A percentile compares a stretch with the other conserved stretches of the same genome.
These are phyloP conservation scores for Porphyrellus cyaneotinctus DNA, from an alignment of 768 basidiomycete genomes.

Conservation along the genomic window DNA sequence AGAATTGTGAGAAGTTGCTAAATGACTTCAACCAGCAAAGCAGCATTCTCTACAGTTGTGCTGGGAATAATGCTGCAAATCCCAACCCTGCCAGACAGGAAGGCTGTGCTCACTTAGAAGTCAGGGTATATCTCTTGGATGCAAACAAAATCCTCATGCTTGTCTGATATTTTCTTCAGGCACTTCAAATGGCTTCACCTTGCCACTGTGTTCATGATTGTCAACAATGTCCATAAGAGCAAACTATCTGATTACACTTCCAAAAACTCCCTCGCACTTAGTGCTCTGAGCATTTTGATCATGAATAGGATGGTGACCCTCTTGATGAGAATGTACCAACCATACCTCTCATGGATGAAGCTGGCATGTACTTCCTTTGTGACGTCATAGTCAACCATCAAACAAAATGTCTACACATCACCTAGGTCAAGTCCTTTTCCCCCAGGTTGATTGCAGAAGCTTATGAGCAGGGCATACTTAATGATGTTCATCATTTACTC, in stretches of 20 bases:
- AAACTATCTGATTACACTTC: not conserved
- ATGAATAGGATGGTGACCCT: not conserved
- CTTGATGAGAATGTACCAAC: not conserved
- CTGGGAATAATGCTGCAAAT: not conserved
- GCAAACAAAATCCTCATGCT: not conserved
- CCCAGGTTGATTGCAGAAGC: not conserved
- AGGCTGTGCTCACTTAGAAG: slow-evolving; percentile 4
- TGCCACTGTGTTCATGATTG: not conserved
- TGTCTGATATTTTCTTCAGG: no score
- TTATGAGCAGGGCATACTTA: not conserved
- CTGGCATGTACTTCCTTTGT: not conserved
- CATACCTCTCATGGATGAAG: slow-evolving; percentile 3
- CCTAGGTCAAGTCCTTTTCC: not conserved
- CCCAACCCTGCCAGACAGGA: not conserved
- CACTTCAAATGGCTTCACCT: slow-evolving; percentile 3
- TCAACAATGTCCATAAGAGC: not conserved
- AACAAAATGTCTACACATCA: not conserved
- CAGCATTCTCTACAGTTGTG: not conserved
- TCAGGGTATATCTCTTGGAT: not conserved
- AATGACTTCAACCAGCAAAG: not conserved
- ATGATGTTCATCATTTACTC: not conserved
- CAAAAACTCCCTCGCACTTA: not conserved
- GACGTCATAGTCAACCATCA: not conserved
- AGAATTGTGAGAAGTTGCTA: not conserved
- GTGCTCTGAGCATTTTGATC: slow-evolving; percentile 4